These are phyloP conservation scores for Xylaria sp. DNA, from an alignment of 2,329 filamentous ascomycete species.

Conservation along the genomic window DNA sequence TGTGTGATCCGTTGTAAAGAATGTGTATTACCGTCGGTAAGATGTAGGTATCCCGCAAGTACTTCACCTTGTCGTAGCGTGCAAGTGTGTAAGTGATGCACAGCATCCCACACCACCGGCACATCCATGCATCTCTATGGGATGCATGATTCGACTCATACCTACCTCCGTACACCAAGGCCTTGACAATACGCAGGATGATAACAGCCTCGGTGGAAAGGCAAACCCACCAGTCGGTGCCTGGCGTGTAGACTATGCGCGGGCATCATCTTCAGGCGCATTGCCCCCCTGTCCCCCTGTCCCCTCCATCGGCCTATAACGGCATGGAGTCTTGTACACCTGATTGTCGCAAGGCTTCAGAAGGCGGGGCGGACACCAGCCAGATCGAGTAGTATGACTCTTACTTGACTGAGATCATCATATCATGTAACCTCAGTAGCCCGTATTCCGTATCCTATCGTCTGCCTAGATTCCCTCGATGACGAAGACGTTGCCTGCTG, in stretches of 20 bases:
- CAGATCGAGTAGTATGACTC: constrained; percentile 4
- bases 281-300: constrained; percentile 8
- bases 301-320: constrained; percentile 15
- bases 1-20: too few relatives aligned
- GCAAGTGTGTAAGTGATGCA: neutral
- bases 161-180: neutral
- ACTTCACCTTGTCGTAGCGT: neutral
- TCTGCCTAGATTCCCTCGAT: neutral
- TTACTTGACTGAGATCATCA: constrained; percentile 8
- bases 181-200: neutral
- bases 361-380: constrained; percentile 10
- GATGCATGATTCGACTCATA: neutral
- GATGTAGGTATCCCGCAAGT: neutral
- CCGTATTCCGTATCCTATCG: neutral
- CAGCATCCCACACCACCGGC: neutral
- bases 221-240: neutral
- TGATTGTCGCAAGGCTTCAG: constrained; percentile 7
- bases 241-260: constrained; percentile 7
- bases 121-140: neutral
- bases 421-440: too few relatives aligned
- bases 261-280: neutral
- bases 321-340: constrained; percentile 16
- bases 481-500: neutral
- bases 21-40: too few relatives aligned
- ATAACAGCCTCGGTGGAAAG: too few relatives aligned